Evolutionary conservation across 164 flowering plant genomes (phyloP), one percentile per base, ranked within the genome.

Genomic region (Vitis amurensis): DNA sequence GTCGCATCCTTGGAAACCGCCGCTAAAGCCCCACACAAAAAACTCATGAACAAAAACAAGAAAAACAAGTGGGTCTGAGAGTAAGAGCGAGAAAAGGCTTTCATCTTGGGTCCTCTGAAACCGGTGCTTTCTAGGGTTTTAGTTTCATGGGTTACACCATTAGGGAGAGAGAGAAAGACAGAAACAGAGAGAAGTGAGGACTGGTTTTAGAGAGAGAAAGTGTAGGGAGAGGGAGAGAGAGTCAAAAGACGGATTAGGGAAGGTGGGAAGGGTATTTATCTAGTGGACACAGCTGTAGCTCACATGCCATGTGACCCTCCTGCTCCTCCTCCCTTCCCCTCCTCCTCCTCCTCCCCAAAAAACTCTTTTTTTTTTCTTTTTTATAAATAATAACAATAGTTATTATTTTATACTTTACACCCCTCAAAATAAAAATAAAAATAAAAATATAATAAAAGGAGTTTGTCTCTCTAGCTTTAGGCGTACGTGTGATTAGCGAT

Each of bases 291-390:
- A 86, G 94, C 91, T 86, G 93, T 76, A 81, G 81, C 69, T 86
- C 93, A 89, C 93, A 90, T 87, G 97, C 81, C 91, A 85, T 84
- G 89, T 88, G 89, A 76, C 80, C 68, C 77, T 64, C 74, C 50
- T 66, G 69, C 68, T 63, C 49, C 50, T 69, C 27, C 27, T 23
- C 27, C 27, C 27, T 23, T 23, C 58, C 66, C 31, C 57, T 65
- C 47, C 58, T 52, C 31, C 29, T 50, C 23, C 16, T 1, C 50
- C 55, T 69, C 60, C 52, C 51, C 62, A 11, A 44, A 17, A 14
- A 53, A 30, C 6, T 44, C 66, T 15, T 53, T 17, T 51, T 50
- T 55, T 19, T 31, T 16, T 57, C 2, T 23, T 30, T 31, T 19
- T 30, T 17, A 15, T 58, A 4, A 48, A 60, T 37, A 37, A 37